Conservation (phyloP, 1,284 basidiomycete genomes). For the Boletus semigastroideus region DNA sequence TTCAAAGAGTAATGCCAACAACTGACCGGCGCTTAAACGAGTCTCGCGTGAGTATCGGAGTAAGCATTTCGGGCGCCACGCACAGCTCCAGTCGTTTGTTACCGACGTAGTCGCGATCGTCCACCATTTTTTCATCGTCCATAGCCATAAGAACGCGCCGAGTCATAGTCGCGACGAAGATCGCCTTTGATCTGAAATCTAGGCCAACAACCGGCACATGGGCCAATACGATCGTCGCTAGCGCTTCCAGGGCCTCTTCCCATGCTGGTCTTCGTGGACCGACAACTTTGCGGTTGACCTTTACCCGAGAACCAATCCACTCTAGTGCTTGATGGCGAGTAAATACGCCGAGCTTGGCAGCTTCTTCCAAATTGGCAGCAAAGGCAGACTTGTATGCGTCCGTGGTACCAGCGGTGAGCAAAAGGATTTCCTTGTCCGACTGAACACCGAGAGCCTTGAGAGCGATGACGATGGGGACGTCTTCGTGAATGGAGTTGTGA, state of each 20-base stretch:
- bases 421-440: slow-evolving; percentile 96
- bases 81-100: slow-evolving; percentile 98
- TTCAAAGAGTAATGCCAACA: slow-evolving; percentile 94
- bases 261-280: slow-evolving; percentile 82
- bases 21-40: slow-evolving; percentile 87
- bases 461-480: slow-evolving; percentile 94
- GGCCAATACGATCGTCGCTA: slow-evolving; percentile 96
- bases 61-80: slow-evolving; percentile 32
- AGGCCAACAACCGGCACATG: slow-evolving; percentile 93
- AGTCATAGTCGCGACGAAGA: slow-evolving; percentile 98
- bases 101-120: slow-evolving; percentile 98
- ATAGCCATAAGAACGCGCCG: slow-evolving; percentile 95
- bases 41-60: slow-evolving; percentile 13
- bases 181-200: slow-evolving; percentile 93
- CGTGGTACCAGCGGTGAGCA: slow-evolving; percentile 91
- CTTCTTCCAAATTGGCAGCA: slow-evolving; percentile 92
- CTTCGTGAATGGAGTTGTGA: slow-evolving; percentile 98
- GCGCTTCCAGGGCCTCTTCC: slow-evolving; percentile 95
- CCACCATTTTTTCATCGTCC: slow-evolving; percentile 95
- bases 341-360: slow-evolving; percentile 86
- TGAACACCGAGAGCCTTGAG: slow-evolving; percentile 97
- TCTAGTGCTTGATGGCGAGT: slow-evolving; percentile 95
- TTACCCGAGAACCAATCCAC: slow-evolving; percentile 92
- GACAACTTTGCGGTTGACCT: slow-evolving; percentile 78
- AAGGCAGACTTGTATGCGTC: slow-evolving; percentile 90